Conservation (phyloP, 2,329 filamentous ascomycete genomes). For the Penicillium sclerotigenum region DNA sequence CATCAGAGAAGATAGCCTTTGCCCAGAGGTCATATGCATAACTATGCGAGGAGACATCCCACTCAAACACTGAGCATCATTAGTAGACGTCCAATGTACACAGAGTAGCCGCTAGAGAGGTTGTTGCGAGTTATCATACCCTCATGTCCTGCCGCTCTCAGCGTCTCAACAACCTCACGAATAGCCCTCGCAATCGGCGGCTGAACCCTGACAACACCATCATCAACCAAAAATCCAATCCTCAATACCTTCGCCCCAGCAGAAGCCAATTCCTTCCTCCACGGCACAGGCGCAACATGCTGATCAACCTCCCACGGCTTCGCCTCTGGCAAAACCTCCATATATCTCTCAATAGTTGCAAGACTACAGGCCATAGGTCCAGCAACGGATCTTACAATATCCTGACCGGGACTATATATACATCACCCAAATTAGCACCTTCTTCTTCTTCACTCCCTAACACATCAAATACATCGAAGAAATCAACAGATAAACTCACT, state of each 20-base stretch:
- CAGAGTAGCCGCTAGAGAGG: accelerated
- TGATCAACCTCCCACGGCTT: slow-evolving; percentile 40
- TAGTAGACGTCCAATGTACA: background rate
- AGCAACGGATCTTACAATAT: slow-evolving; percentile 29
- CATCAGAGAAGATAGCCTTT: slow-evolving; percentile 34
- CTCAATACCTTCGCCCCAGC: slow-evolving; percentile 48
- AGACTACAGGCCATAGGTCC: slow-evolving; percentile 30
- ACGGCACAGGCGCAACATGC: slow-evolving; percentile 37
- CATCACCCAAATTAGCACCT: background rate
- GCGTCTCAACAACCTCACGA: slow-evolving; percentile 52
- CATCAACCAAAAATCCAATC: slow-evolving; percentile 60
- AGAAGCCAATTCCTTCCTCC: slow-evolving; percentile 29
- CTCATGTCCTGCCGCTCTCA: slow-evolving; percentile 54
- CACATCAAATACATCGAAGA: slow-evolving; percentile 1
- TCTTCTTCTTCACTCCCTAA: too few relatives aligned
- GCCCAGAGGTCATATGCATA: slow-evolving; percentile 33
- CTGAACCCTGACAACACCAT: slow-evolving; percentile 59
- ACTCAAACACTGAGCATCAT: slow-evolving; percentile 28
- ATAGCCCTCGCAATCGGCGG: slow-evolving; percentile 59
- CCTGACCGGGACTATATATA: slow-evolving; percentile 25
- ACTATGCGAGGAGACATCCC: slow-evolving; percentile 30
- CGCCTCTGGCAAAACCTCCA: slow-evolving; percentile 34
- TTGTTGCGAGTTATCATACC: slow-evolving; percentile 38
- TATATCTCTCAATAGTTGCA: slow-evolving; percentile 30
- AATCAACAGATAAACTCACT: slow-evolving; percentile 27